Conservation (phyloP, 768 basidiomycete species). For the Cubamyces lactineus region DNA sequence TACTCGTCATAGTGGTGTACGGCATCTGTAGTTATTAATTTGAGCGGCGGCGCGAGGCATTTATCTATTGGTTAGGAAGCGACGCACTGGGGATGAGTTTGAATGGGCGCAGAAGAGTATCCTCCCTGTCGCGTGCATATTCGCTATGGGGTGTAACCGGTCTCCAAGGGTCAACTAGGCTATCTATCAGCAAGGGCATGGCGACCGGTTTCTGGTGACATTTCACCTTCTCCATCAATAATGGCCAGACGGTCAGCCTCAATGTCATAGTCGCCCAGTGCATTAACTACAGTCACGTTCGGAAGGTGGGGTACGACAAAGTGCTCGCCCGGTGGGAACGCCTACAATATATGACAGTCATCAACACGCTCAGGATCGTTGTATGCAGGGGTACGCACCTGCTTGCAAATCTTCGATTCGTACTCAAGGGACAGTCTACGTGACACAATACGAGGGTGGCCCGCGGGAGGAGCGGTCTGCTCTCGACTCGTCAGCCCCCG, state of each 20-base stretch:
- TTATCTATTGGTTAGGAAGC: not conserved
- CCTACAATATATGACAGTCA: conserved; percentile 42
- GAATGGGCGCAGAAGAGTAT: conserved; percentile 78
- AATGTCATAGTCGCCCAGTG: conserved; percentile 82
- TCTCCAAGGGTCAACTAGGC: conserved; percentile 85
- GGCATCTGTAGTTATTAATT: conserved; percentile 45
- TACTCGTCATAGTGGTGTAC: conserved; percentile 83
- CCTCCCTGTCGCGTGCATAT: conserved; percentile 66
- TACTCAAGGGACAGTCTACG: conserved; percentile 74
- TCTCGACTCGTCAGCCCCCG: not conserved
- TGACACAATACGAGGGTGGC: conserved; percentile 77
- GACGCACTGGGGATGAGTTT: conserved; percentile 82
- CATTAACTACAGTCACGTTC: conserved; percentile 82
- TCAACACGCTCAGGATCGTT: not conserved
- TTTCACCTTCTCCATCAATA: conserved; percentile 79
- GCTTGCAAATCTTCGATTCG: conserved; percentile 66
- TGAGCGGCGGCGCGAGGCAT: not conserved
- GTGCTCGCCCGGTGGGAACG: conserved; percentile 76
- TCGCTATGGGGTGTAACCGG: conserved; percentile 83
- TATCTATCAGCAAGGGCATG: not conserved
- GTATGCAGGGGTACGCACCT: conserved; percentile 43
- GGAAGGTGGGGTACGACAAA: conserved; percentile 74
- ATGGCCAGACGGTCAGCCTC: conserved; percentile 82
- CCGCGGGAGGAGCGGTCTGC: conserved; percentile 72
- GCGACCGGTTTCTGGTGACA: conserved; percentile 3